Conservation (phyloP, 345 rosid species). For the Eucalyptus guilfoylei region DNA sequence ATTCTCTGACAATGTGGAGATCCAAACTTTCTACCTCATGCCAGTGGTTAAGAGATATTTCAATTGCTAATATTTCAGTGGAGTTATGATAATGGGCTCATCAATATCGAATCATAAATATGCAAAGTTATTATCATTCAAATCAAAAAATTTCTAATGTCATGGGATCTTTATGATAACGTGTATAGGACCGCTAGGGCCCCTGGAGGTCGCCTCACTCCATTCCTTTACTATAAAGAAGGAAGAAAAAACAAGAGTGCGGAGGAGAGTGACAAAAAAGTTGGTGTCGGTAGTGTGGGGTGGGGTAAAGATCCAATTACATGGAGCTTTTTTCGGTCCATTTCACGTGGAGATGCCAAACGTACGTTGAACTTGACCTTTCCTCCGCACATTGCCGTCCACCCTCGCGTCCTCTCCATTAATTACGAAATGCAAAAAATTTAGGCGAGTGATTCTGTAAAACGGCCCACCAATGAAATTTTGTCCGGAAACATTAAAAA, state of each 20-base stretch:
- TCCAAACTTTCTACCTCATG: no score
- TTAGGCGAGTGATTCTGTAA: neutral
- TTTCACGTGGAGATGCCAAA: neutral
- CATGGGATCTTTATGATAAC: neutral
- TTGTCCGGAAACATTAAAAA: neutral
- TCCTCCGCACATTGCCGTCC: neutral
- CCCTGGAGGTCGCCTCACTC: neutral
- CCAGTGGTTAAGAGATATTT: neutral
- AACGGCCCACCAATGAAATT: neutral
- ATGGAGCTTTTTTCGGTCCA: neutral
- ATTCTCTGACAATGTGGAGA: accelerated
- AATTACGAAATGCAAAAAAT: neutral
- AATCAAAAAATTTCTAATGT: neutral
- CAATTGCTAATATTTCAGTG: neutral
- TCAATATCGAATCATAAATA: neutral
- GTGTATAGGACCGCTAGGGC: no score
- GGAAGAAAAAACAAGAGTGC: neutral
- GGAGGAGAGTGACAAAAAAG: neutral
- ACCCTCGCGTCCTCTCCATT: neutral
- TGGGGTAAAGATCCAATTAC: neutral
- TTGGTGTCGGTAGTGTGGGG: neutral
- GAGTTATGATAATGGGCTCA: neutral
- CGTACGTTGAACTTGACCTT: neutral
- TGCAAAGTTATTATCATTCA: neutral
- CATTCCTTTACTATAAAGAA: neutral